Evolutionary conservation across 345 rosid genomes (phyloP).

Genomic region (Balakata baccata): DNA sequence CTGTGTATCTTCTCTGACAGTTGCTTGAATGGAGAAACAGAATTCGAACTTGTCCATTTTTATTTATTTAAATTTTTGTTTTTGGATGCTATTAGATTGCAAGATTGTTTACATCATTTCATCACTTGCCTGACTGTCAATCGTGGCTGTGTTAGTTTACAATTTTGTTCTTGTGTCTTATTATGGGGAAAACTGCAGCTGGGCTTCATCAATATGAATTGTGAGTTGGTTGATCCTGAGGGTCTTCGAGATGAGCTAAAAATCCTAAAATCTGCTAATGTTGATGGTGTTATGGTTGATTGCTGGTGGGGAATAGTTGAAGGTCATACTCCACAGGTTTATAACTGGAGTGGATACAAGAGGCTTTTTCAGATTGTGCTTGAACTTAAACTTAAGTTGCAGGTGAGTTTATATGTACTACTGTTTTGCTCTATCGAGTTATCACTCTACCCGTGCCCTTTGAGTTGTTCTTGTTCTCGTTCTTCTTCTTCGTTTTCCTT

Average conservation of each 20-base stretch:
- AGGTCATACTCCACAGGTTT: slow-evolving; percentile 73
- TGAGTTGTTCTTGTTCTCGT: background rate
- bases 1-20: background rate
- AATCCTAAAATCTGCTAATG: slow-evolving; percentile 61
- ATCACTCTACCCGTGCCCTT: background rate
- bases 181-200: slow-evolving; percentile 42
- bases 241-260: slow-evolving; percentile 64
- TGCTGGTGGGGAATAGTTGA: slow-evolving; percentile 99
- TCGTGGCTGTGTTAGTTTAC: background rate
- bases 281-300: slow-evolving; percentile 86
- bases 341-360: slow-evolving; percentile 87
- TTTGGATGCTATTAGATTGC: background rate
- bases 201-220: slow-evolving; percentile 76
- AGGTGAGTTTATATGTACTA: slow-evolving; percentile 42
- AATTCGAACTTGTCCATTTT: background rate
- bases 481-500: background rate
- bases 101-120: background rate
- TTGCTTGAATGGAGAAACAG: background rate
- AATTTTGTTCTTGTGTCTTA: slow-evolving; percentile 8
- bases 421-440: background rate
- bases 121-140: background rate
- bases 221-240: slow-evolving; percentile 84
- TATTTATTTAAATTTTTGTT: background rate
- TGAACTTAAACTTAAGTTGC: slow-evolving; percentile 77
- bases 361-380: slow-evolving; percentile 69